These are phyloP conservation scores for Trichoderma arundinaceum DNA, from an alignment of 2,329 filamentous ascomycete species.

Conservation along the genomic window DNA sequence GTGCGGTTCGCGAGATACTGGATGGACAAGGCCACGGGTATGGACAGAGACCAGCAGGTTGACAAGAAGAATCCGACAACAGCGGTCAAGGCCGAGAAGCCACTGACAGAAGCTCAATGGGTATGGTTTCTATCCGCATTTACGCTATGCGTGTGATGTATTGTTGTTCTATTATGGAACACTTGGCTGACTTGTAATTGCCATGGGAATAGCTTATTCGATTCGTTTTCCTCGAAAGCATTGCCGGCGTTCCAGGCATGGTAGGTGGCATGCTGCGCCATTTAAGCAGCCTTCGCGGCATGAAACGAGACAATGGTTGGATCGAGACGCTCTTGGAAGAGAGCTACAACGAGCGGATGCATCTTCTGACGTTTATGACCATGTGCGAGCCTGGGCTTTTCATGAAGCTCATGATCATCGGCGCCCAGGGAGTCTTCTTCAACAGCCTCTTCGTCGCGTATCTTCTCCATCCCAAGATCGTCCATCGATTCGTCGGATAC, in stretches of 20 bases:
- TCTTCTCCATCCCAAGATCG: slow-evolving; percentile 82
- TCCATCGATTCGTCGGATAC: slow-evolving; percentile 95
- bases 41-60: slow-evolving; percentile 72
- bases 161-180: slow-evolving; percentile 23
- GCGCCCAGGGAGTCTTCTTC: slow-evolving; percentile 95
- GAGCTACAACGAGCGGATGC: slow-evolving; percentile 93
- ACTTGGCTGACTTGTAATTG: background rate
- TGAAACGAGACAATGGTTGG: slow-evolving; percentile 95
- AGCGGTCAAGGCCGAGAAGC: slow-evolving; percentile 57
- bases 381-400: slow-evolving; percentile 77
- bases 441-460: slow-evolving; percentile 91
- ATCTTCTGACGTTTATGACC: slow-evolving; percentile 89
- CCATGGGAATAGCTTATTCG: slow-evolving; percentile 64
- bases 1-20: slow-evolving; percentile 78
- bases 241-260: slow-evolving; percentile 96
- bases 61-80: slow-evolving; percentile 63
- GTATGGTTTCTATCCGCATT: slow-evolving; percentile 42
- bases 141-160: no score
- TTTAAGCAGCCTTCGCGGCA: slow-evolving; percentile 78
- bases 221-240: slow-evolving; percentile 91
- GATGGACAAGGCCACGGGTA: slow-evolving; percentile 81
- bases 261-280: slow-evolving; percentile 94
- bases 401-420: slow-evolving; percentile 91
- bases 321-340: slow-evolving; percentile 92
- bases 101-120: slow-evolving; percentile 87